Percentiles rank a stretch among this genome's conserved stretches.
These are phyloP conservation scores for Magnusiomyces ingens DNA, from an alignment of 1,139 yeast species.

Conservation along the genomic window DNA sequence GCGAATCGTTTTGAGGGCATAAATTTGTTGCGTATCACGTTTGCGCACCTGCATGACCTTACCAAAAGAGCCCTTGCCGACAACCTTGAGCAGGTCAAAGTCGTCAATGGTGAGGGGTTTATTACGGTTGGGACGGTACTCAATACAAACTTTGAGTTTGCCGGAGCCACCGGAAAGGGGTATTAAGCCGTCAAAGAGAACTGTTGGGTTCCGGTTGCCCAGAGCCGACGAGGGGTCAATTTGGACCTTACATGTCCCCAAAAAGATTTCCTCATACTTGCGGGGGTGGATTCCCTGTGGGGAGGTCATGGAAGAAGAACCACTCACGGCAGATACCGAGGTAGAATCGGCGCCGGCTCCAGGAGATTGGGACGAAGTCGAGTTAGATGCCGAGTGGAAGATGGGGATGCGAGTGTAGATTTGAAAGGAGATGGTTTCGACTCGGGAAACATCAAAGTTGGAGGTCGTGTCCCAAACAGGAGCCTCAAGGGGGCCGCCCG, in stretches of 20 bases:
- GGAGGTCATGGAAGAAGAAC: background rate
- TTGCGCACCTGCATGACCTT: constrained; percentile 98
- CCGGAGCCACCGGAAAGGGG: constrained; percentile 35
- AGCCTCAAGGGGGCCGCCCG: constrained; percentile 55
- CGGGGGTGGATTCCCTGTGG: constrained; percentile 5
- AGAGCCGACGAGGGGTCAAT: constrained; percentile 14
- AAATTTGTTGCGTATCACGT: constrained; percentile 87
- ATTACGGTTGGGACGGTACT: constrained; percentile 61
- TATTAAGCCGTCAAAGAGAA: constrained; percentile 10
- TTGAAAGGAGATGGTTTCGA: constrained; percentile 54
- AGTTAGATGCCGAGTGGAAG: constrained; percentile 20
- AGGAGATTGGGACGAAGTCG: constrained; percentile 7
- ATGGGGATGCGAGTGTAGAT: constrained; percentile 66
- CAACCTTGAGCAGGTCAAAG: constrained; percentile 85
- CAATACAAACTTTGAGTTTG: constrained; percentile 54
- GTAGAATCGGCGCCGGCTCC: constrained; percentile 4
- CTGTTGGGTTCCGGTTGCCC: constrained; percentile 2
- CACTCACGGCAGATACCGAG: background rate
- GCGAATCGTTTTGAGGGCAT: constrained; percentile 87
- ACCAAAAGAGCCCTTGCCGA: constrained; percentile 97
- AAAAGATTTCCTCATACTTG: constrained; percentile 29
- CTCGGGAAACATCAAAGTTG: constrained; percentile 81
- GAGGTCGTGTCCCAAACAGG: constrained; percentile 84
- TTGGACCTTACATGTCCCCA: constrained; percentile 33
- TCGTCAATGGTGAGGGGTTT: constrained; percentile 77